Evolutionary conservation across 257 asterid species (phyloP).

Genomic region (Solanum appendiculatum): DNA sequence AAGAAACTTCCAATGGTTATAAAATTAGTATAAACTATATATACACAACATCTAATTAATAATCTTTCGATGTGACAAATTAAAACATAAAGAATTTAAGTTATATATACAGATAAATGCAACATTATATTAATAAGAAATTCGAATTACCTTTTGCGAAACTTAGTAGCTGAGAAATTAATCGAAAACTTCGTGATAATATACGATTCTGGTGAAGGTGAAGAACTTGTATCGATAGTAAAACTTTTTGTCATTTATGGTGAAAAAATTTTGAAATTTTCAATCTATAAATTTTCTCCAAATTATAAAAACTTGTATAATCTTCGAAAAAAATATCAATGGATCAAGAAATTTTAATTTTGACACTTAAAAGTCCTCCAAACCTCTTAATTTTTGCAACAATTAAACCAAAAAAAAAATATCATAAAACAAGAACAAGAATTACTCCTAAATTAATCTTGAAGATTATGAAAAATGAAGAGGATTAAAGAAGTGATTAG

Average conservation of each 20-base stretch:
- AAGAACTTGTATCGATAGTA: slow-evolving; percentile 23
- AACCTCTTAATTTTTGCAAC: background rate
- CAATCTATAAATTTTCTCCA: background rate
- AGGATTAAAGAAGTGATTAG: background rate
- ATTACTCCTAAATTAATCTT: background rate
- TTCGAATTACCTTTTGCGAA: slow-evolving; percentile 39
- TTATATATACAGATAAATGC: background rate
- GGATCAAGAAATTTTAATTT: background rate
- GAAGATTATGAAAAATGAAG: background rate
- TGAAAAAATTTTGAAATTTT: background rate
- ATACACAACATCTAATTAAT: background rate
- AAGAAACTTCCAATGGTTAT: background rate
- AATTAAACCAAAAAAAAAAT: background rate
- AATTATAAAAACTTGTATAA: background rate
- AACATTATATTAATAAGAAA: background rate
- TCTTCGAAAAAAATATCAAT: background rate
- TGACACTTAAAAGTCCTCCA: background rate
- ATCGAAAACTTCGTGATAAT: slow-evolving; percentile 22
- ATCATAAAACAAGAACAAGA: background rate
- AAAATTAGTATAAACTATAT: background rate
- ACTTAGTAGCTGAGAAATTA: slow-evolving; percentile 29
- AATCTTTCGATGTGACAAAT: background rate
- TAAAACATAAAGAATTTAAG: background rate
- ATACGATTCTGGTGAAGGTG: slow-evolving; percentile 44
- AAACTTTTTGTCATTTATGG: slow-evolving; percentile 75